A percentile compares a stretch with the other conserved stretches of the same genome.
These are phyloP conservation scores for Lobosporangium transversale DNA, from an alignment of 192 early-diverging fungal species.

Conservation along the genomic window DNA sequence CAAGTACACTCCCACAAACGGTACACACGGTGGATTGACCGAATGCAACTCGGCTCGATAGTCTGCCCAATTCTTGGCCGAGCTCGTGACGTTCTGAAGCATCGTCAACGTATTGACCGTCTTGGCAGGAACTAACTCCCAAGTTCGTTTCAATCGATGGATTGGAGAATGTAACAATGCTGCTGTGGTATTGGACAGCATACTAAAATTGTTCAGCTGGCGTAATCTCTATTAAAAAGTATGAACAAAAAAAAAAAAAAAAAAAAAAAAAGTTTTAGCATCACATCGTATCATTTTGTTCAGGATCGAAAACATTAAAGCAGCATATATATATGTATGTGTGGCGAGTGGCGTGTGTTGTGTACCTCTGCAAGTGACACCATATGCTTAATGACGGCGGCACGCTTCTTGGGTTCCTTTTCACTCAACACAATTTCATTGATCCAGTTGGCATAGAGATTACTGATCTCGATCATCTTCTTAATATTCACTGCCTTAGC, in stretches of 20 bases:
- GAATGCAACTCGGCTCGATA: constrained; percentile 89
- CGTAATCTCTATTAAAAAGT: constrained; percentile 69
- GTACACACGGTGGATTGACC: constrained; percentile 84
- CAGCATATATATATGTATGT: too few relatives aligned
- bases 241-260: background rate
- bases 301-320: background rate
- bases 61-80: constrained; percentile 82
- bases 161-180: constrained; percentile 90
- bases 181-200: constrained; percentile 89
- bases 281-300: background rate
- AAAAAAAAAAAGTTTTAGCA: background rate
- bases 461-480: constrained; percentile 86
- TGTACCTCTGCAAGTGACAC: constrained; percentile 81
- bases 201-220: constrained; percentile 93
- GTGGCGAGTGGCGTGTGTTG: too few relatives aligned
- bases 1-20: constrained; percentile 85
- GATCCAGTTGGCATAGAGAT: constrained; percentile 83
- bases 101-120: constrained; percentile 66
- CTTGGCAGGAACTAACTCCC: constrained; percentile 77
- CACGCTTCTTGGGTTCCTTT: constrained; percentile 83
- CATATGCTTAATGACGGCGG: constrained; percentile 82
- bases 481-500: constrained; percentile 86
- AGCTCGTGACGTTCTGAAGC: constrained; percentile 81
- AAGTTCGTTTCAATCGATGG: constrained; percentile 89
- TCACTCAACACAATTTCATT: constrained; percentile 84